phyloP scores from a whole-genome alignment of 345 rosid genomes.

The Cardamine resedifolia region DNA sequence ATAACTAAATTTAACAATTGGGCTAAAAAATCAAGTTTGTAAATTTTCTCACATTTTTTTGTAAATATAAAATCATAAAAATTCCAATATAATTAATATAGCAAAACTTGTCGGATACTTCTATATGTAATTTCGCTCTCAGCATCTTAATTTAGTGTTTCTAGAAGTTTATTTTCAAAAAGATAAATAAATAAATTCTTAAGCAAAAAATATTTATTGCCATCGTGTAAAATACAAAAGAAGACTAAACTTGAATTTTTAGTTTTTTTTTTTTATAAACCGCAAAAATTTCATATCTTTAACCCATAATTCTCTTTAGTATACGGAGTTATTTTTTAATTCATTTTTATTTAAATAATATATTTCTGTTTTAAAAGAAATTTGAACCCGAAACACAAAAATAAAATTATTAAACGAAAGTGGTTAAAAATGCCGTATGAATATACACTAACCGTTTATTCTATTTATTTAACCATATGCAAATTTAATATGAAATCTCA shows the following conservation, averaged over 20 bases:
- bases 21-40: background rate
- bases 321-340: no score
- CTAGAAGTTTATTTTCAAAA: background rate
- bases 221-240: background rate
- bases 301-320: no score
- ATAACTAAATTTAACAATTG: background rate
- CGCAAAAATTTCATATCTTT: no score
- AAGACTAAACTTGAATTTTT: background rate
- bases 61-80: background rate
- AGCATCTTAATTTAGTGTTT: background rate
- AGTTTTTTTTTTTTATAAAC: no score
- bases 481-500: background rate
- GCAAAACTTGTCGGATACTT: background rate
- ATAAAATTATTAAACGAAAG: no score
- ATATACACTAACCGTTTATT: background rate
- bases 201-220: background rate
- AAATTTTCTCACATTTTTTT: background rate
- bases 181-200: background rate
- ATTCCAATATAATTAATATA: background rate
- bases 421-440: slow-evolving; percentile 13
- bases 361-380: no score
- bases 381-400: no score
- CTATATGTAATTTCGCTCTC: background rate
- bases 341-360: no score
- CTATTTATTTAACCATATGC: slow-evolving; percentile 1